Conservation (phyloP, 1,284 basidiomycete species). For the Cutaneotrichosporon dermatis region DNA sequence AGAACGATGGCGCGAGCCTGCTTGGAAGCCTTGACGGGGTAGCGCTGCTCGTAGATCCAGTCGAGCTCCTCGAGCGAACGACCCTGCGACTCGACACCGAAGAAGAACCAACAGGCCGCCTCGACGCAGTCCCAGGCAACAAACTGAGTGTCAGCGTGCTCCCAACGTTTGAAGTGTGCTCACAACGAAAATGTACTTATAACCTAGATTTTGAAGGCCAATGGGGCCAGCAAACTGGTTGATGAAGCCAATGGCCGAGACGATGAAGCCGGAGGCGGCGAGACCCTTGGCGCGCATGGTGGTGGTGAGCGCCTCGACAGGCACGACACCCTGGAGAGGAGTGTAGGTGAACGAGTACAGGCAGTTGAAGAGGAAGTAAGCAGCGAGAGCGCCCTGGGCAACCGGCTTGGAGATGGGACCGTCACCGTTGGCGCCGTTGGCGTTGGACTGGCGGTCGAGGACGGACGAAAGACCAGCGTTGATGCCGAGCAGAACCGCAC, state of each 20-base stretch:
- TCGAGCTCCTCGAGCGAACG: slow-evolving; percentile 43
- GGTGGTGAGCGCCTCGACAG: slow-evolving; percentile 84
- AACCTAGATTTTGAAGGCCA: slow-evolving; percentile 37
- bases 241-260: slow-evolving; percentile 54
- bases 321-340: slow-evolving; percentile 61
- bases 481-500: slow-evolving; percentile 33
- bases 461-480: slow-evolving; percentile 34
- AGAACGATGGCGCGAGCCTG: slow-evolving; percentile 3
- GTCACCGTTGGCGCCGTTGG: neutral
- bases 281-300: slow-evolving; percentile 81
- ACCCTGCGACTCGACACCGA: slow-evolving; percentile 45
- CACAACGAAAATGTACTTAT: no score
- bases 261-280: slow-evolving; percentile 50
- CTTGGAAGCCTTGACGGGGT: slow-evolving; percentile 45
- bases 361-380: slow-evolving; percentile 47
- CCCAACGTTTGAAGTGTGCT: neutral
- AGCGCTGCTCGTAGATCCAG: slow-evolving; percentile 43
- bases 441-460: slow-evolving; percentile 21
- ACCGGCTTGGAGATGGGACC: neutral
- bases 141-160: slow-evolving; percentile 33
- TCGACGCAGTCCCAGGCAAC: slow-evolving; percentile 42
- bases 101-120: slow-evolving; percentile 42
- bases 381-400: slow-evolving; percentile 18
- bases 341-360: slow-evolving; percentile 20
- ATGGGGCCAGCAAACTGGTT: slow-evolving; percentile 50